Evolutionary conservation across 192 early-diverging fungal genomes (phyloP).

Genomic region (Coemansia erecta): DNA sequence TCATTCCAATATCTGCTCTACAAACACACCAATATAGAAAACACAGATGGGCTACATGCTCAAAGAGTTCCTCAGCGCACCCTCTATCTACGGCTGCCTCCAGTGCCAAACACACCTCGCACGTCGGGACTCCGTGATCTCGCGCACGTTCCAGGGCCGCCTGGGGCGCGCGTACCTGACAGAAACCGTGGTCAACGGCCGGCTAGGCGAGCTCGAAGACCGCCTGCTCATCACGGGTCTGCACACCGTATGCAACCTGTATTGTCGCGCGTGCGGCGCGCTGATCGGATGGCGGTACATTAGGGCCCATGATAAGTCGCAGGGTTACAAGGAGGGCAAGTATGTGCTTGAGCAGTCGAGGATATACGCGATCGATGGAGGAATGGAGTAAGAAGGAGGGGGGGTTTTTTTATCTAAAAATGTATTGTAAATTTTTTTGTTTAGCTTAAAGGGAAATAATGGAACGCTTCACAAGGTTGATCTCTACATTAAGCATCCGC

Average conservation of each 20-base stretch:
- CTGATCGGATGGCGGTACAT: slow-evolving; percentile 49
- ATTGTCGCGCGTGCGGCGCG: slow-evolving; percentile 30
- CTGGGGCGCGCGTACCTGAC: slow-evolving; percentile 43
- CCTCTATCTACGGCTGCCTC: slow-evolving; percentile 33
- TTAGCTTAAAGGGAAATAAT: not conserved
- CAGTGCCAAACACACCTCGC: slow-evolving; percentile 41
- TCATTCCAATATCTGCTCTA: too few relatives aligned
- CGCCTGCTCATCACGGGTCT: slow-evolving; percentile 50
- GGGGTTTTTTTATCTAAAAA: too few relatives aligned
- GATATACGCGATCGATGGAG: slow-evolving; percentile 16
- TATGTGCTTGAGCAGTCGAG: slow-evolving; percentile 46
- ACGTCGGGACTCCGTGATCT: slow-evolving; percentile 30
- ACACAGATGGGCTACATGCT: slow-evolving; percentile 39
- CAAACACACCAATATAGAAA: not conserved
- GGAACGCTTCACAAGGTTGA: not conserved
- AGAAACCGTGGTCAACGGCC: slow-evolving; percentile 39
- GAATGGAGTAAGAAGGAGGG: too few relatives aligned
- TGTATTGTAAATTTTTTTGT: not conserved
- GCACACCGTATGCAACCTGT: slow-evolving; percentile 47
- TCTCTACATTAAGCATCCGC: slow-evolving; percentile 36
- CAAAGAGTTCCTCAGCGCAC: slow-evolving; percentile 35
- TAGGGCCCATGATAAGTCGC: slow-evolving; percentile 28
- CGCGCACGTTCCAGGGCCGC: slow-evolving; percentile 43
- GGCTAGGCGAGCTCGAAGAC: slow-evolving; percentile 35
- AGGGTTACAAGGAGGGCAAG: slow-evolving; percentile 49